Percentiles rank a stretch among this genome's conserved stretches.
These are phyloP conservation scores for Lodderomyces elongisporus DNA, from an alignment of 1,139 yeast species.

Conservation along the genomic window DNA sequence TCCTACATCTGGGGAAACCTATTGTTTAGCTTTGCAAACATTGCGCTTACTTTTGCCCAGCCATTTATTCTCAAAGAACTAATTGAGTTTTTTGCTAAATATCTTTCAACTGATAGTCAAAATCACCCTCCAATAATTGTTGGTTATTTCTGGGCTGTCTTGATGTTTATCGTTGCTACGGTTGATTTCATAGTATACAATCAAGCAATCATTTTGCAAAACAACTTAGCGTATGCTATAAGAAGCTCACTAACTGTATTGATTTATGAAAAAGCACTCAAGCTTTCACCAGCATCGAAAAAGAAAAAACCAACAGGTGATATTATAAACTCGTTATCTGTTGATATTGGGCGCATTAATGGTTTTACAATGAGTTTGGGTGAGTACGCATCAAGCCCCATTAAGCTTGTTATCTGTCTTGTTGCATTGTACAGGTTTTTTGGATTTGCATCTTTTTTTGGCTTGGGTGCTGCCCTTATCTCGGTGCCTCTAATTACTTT, in stretches of 20 bases:
- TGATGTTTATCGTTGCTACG: constrained; percentile 22
- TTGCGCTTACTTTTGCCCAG: constrained; percentile 19
- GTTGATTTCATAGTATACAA: constrained; percentile 24
- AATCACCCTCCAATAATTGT: constrained; percentile 17
- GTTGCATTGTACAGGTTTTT: constrained; percentile 25
- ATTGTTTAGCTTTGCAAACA: constrained; percentile 17
- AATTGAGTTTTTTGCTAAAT: constrained; percentile 23
- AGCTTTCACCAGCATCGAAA: constrained; percentile 33
- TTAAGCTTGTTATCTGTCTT: constrained; percentile 25
- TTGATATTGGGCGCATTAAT: constrained; percentile 28
- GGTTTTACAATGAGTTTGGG: constrained; percentile 20
- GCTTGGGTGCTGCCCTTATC: constrained; percentile 27
- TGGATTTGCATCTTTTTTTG: constrained; percentile 33
- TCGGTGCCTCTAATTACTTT: constrained; percentile 30
- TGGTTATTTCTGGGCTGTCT: constrained; percentile 26
- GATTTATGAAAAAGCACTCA: constrained; percentile 31
- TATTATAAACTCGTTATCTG: constrained; percentile 34
- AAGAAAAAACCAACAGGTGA: constrained; percentile 38
- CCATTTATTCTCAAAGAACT: constrained; percentile 31
- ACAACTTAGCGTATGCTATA: constrained; percentile 15
- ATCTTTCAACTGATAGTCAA: constrained; percentile 8
- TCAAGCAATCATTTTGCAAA: constrained; percentile 19
- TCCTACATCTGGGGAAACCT: constrained; percentile 10
- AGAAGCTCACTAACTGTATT: constrained; percentile 24
- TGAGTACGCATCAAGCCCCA: constrained; percentile 50